Conservation (phyloP, 2,329 filamentous ascomycete genomes). For the Sporothrix inflata region DNA sequence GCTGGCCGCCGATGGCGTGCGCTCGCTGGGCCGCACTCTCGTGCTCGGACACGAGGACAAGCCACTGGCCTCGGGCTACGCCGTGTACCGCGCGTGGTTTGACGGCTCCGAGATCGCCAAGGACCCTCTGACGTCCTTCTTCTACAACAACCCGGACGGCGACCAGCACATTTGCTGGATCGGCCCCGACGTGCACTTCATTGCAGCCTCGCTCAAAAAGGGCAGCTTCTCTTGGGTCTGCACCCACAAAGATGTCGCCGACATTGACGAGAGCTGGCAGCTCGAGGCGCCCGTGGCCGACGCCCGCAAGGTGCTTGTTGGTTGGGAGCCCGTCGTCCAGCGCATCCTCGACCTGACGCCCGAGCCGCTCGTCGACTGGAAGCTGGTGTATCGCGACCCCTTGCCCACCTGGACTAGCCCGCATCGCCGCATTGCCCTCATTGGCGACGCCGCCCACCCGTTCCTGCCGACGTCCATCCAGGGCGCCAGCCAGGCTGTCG, state of each 20-base stretch:
- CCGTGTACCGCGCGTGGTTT: slow-evolving; percentile 54
- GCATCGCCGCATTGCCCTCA: slow-evolving; percentile 46
- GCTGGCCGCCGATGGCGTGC: slow-evolving; percentile 54
- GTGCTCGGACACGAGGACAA: slow-evolving; percentile 51
- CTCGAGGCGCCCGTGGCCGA: slow-evolving; percentile 47
- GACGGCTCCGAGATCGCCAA: slow-evolving; percentile 32
- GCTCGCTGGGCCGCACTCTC: slow-evolving; percentile 50
- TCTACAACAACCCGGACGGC: slow-evolving; percentile 41
- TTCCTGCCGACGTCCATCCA: slow-evolving; percentile 54
- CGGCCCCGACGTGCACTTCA: slow-evolving; percentile 56
- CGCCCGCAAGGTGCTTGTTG: slow-evolving; percentile 47
- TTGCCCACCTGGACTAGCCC: slow-evolving; percentile 48
- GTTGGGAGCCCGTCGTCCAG: slow-evolving; percentile 53
- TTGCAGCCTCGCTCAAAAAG: slow-evolving; percentile 58
- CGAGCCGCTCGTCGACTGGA: slow-evolving; percentile 44
- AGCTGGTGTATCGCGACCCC: slow-evolving; percentile 50
- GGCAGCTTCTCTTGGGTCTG: slow-evolving; percentile 59
- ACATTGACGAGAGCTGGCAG: slow-evolving; percentile 52
- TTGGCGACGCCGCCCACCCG: slow-evolving; percentile 56
- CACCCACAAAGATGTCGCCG: slow-evolving; percentile 53
- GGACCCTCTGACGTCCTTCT: slow-evolving; percentile 35
- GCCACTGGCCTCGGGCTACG: slow-evolving; percentile 50
- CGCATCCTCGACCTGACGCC: slow-evolving; percentile 50
- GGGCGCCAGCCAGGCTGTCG: slow-evolving; percentile 54
- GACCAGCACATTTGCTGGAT: slow-evolving; percentile 58